Base-by-base conservation (phyloP, 805 yeast species). In the Saturnispora ahearnii region DNA sequence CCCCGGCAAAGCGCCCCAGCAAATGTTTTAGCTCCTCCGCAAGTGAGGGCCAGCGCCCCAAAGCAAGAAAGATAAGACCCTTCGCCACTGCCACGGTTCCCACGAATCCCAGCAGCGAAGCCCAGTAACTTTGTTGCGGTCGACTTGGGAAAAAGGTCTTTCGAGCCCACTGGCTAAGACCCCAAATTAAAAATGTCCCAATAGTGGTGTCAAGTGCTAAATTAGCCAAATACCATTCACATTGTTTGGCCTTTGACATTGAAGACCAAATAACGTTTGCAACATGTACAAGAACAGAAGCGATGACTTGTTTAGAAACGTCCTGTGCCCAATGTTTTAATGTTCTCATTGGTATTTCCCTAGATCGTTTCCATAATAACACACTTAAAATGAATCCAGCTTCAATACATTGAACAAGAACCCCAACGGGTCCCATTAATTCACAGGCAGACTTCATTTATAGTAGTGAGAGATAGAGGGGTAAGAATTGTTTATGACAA, bases 211-310 rank as follows among this genome's bases (percentile, higher is more conserved):
- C 99, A 62, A 91, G 77, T 29, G 91, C 73, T 36, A 91, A 76
- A 59, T 87, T 91, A 49, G 93, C 70, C 61, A 91, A 91, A 69
- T 93, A 91, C 93, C 96, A 93, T 57, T 87, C 91, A 66, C 98
- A 93, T 7, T 96, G 95, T 22, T 36, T 36, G 45, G 47, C 36
- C 33, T 45, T 45, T 8, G 32, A 26, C 24, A 28, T 75, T 78
- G 34, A 70, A 68, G n/a, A 45, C 47, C 47, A 45, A 2, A 28
- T n/a, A 9, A 91, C 73, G 59, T 91, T 91, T 60, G 90, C 68
- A 8, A 84, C 70, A 62, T 91, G 99, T 2, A 91, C 77, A 1
- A 90, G 87, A 28, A 86, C 64, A 0, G 98, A 88, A 0, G 98
- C 99, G 22, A 87, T 68, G 0, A 91, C 73, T 63, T 91, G 99